Percentiles rank a stretch among this genome's conserved stretches.
phyloP scores from a whole-genome alignment of 2,329 filamentous ascomycete genomes.

The Fusarium protoensiforme region DNA sequence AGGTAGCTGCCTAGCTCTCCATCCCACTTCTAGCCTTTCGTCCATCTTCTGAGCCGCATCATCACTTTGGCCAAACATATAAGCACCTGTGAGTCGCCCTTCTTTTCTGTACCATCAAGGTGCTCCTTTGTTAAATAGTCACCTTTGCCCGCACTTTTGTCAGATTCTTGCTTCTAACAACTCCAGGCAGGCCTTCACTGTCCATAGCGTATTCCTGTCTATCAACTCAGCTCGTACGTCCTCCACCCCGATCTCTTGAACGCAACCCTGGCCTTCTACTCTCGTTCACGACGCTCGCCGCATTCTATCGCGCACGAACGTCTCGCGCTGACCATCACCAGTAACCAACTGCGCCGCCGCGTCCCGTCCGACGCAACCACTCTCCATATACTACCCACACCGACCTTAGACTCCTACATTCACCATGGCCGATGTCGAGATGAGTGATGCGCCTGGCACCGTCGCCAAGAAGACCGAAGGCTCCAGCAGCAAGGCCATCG shows the following conservation, averaged over 20 bases:
- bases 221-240: slow-evolving; percentile 23
- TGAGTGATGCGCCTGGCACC: slow-evolving; percentile 81
- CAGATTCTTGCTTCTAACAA: slow-evolving; percentile 12
- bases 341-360: not conserved
- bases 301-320: not conserved
- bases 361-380: not conserved
- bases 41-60: slow-evolving; percentile 28
- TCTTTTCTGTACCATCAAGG: slow-evolving; percentile 28
- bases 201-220: not conserved
- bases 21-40: slow-evolving; percentile 21
- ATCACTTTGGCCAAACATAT: slow-evolving; percentile 18
- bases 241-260: slow-evolving; percentile 13
- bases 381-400: not conserved
- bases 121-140: slow-evolving; percentile 5
- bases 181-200: slow-evolving; percentile 5
- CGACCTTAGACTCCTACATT: slow-evolving; percentile 2
- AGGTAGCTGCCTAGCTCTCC: slow-evolving; percentile 28
- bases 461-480: slow-evolving; percentile 65
- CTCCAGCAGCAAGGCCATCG: slow-evolving; percentile 62
- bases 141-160: not conserved
- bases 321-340: slow-evolving; percentile 10
- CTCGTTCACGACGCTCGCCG: not conserved
- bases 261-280: slow-evolving; percentile 2
- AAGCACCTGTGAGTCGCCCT: slow-evolving; percentile 8
- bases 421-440: slow-evolving; percentile 93